A percentile compares a stretch with the other conserved stretches of the same genome.
phyloP scores from a whole-genome alignment of 169 alveolate species.

The Cryptosporidium andersoni region DNA sequence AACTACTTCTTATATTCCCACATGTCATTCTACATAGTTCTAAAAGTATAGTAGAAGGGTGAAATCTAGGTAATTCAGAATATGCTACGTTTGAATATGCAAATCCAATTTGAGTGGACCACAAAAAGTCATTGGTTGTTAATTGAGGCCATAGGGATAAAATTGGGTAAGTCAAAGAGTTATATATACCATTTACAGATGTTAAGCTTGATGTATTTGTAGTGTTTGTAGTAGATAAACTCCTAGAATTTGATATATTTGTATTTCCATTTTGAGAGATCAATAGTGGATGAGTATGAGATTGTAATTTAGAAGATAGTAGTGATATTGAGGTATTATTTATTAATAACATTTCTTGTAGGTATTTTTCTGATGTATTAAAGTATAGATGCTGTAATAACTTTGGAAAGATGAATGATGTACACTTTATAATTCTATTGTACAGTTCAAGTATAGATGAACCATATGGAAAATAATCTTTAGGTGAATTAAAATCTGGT shows the following conservation, averaged over 20 bases:
- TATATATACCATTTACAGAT: neutral
- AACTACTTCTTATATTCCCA: conserved; percentile 41
- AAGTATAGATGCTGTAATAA: conserved; percentile 32
- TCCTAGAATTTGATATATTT: neutral
- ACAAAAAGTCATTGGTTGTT: conserved; percentile 49
- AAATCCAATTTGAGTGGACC: conserved; percentile 58
- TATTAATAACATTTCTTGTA: conserved; percentile 26
- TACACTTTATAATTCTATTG: conserved; percentile 1
- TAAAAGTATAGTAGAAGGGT: neutral
- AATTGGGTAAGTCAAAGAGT: conserved; percentile 12
- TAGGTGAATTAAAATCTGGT: conserved; percentile 7
- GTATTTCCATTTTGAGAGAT: neutral
- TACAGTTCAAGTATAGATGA: conserved; percentile 49
- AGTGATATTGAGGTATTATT: conserved; percentile 51
- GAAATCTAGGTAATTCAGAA: neutral
- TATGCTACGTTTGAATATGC: conserved; percentile 44
- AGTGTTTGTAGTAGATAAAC: neutral
- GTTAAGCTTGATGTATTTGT: neutral
- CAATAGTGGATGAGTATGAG: conserved; percentile 58
- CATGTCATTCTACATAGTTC: conserved; percentile 63
- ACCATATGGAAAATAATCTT: conserved; percentile 30
- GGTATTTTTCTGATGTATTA: conserved; percentile 63
- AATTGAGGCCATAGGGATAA: conserved; percentile 64
- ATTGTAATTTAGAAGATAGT: conserved; percentile 33
- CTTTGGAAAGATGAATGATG: conserved; percentile 30